Percentiles rank a stretch among this genome's conserved stretches.
These are phyloP conservation scores for Thermoascus crustaceus DNA, from an alignment of 2,329 filamentous ascomycete species.

Conservation along the genomic window DNA sequence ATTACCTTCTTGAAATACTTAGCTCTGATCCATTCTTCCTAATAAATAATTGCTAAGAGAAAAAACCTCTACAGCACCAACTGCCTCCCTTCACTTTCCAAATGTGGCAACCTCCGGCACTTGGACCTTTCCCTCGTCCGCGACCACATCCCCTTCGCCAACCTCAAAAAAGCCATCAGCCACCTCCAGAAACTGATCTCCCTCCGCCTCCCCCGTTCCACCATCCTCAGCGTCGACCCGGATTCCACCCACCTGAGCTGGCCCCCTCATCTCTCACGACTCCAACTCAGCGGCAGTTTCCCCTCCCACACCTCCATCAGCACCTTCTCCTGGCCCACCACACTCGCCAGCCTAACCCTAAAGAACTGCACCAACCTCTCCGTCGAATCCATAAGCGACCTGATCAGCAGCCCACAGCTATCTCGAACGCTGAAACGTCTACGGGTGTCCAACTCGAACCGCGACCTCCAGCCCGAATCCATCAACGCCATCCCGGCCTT, in stretches of 20 bases:
- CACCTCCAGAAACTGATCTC: conserved; percentile 37
- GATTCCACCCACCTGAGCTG: conserved; percentile 12
- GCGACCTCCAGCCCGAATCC: conserved; percentile 17
- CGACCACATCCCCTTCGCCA: conserved; percentile 42
- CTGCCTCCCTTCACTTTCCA: conserved; percentile 49
- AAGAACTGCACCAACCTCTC: conserved; percentile 19
- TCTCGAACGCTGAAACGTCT: conserved; percentile 16
- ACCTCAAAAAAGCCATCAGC: conserved; percentile 44
- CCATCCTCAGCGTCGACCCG: conserved; percentile 10
- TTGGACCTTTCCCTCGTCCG: conserved; percentile 48
- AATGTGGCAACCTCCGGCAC: conserved; percentile 42
- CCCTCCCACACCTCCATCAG: conserved; percentile 10
- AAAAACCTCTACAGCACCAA: conserved; percentile 44
- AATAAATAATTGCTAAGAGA: no score
- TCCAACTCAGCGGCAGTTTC: conserved; percentile 20
- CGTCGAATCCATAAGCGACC: conserved; percentile 13
- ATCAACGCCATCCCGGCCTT: conserved; percentile 19
- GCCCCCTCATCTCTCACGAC: conserved; percentile 18
- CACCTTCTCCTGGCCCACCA: conserved; percentile 21
- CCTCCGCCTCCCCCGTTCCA: conserved; percentile 38
- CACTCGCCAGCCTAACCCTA: conserved; percentile 17
- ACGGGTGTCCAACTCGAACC: conserved; percentile 17
- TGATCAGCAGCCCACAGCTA: conserved; percentile 18
- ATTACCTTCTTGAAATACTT: no score
- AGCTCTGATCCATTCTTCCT: no score